These are phyloP conservation scores for Suillus fuscotomentosus DNA, from an alignment of 768 basidiomycete genomes.

Conservation along the genomic window DNA sequence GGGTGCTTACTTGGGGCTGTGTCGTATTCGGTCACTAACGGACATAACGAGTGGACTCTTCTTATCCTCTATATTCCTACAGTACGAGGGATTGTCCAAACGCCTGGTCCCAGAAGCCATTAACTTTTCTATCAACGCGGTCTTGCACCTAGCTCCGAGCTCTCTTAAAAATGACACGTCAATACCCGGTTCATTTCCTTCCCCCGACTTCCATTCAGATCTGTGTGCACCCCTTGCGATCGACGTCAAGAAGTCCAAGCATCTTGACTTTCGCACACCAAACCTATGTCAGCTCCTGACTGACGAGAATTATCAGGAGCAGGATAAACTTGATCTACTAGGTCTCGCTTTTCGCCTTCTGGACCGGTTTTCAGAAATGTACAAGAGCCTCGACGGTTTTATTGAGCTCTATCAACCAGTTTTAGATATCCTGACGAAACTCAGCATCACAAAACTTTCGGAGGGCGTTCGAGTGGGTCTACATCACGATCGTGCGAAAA, in stretches of 20 bases:
- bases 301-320: constrained; percentile 35
- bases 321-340: constrained; percentile 73
- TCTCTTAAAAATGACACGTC: constrained; percentile 40
- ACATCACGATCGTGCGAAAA: background rate
- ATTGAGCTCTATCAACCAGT: constrained; percentile 82
- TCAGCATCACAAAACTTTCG: constrained; percentile 48
- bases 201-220: constrained; percentile 64
- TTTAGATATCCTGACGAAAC: constrained; percentile 49
- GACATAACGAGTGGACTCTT: constrained; percentile 89
- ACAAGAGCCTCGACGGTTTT: constrained; percentile 78
- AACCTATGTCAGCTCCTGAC: constrained; percentile 47
- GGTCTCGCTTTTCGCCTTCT: constrained; percentile 62
- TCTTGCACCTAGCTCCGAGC: constrained; percentile 75
- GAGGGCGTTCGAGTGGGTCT: constrained; percentile 53
- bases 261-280: constrained; percentile 41
- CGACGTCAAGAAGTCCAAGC: constrained; percentile 36
- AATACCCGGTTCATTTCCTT: constrained; percentile 70
- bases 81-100: constrained; percentile 85
- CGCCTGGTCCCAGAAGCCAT: constrained; percentile 86
- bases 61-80: constrained; percentile 77
- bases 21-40: constrained; percentile 67
- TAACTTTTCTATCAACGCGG: constrained; percentile 72
- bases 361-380: constrained; percentile 68
- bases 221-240: constrained; percentile 41
- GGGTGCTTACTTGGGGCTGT: constrained; percentile 86